Conservation (phyloP, 2,329 filamentous ascomycete species). For the Sclerotinia sclerotiorum region DNA sequence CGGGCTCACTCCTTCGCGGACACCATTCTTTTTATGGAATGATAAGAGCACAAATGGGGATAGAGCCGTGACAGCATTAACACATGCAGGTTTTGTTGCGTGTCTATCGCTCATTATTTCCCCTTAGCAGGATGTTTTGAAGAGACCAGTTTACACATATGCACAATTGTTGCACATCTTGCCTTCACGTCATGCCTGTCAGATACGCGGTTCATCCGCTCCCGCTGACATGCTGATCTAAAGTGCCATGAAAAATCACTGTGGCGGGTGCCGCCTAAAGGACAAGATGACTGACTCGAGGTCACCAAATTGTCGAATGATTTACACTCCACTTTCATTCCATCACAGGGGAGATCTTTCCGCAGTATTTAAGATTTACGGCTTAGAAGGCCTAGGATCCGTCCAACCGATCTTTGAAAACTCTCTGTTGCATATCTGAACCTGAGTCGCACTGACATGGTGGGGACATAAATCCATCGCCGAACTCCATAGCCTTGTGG, state of each 20-base stretch:
- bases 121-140: neutral
- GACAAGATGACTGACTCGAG: constrained; percentile 8
- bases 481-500: neutral
- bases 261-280: neutral
- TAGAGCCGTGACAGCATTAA: neutral
- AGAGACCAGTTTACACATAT: neutral
- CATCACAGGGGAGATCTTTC: neutral
- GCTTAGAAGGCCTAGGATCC: neutral
- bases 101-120: neutral
- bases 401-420: neutral
- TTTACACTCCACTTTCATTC: neutral
- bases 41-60: neutral
- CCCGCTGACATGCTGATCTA: neutral
- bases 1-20: neutral
- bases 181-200: constrained; percentile 4
- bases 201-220: neutral
- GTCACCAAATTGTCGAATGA: neutral
- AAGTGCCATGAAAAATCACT: neutral
- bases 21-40: neutral
- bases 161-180: constrained; percentile 6
- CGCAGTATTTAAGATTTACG: neutral
- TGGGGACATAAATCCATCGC: neutral
- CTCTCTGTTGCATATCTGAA: neutral
- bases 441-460: neutral
- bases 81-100: neutral